Evolutionary conservation across 257 asterid genomes (phyloP).

Genomic region (Solanum paucissectum): DNA sequence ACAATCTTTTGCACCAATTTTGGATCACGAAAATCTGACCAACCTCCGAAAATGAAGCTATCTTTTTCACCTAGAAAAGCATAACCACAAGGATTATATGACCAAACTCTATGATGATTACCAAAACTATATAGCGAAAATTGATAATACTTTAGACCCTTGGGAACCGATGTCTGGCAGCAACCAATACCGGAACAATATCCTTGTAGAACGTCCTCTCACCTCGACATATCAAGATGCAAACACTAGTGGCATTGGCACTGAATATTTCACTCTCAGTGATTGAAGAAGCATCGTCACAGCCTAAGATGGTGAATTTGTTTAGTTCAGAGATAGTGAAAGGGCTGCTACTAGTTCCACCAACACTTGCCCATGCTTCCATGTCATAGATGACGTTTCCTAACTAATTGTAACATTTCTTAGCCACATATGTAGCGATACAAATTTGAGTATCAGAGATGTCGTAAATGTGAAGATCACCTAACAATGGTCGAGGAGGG

Average conservation of each 20-base stretch:
- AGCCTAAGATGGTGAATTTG: conserved; percentile 45
- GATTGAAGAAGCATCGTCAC: conserved; percentile 35
- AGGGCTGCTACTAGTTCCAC: conserved; percentile 7
- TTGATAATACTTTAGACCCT: conserved; percentile 9
- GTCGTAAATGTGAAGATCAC: conserved; percentile 13
- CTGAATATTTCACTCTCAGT: background rate
- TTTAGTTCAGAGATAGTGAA: conserved; percentile 43
- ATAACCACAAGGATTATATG: conserved; percentile 47
- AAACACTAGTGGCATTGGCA: conserved; percentile 35
- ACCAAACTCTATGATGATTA: conserved; percentile 23
- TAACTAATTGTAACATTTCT: conserved; percentile 23
- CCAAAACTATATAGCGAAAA: background rate
- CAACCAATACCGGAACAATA: conserved; percentile 62
- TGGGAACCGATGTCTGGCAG: conserved; percentile 54
- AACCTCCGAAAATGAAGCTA: conserved; percentile 34
- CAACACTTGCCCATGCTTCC: conserved; percentile 10
- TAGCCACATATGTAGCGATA: conserved; percentile 30
- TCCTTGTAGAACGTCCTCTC: conserved; percentile 28
- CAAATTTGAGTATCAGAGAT: conserved; percentile 45
- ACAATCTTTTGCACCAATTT: conserved; percentile 16
- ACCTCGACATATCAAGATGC: conserved; percentile 31
- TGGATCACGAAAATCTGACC: conserved; percentile 37
- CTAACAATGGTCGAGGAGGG: conserved; percentile 39
- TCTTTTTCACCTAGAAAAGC: conserved; percentile 49
- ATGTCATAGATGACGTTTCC: background rate